Conservation (phyloP, 768 basidiomycete genomes). For the Artomyces pyxidatus region DNA sequence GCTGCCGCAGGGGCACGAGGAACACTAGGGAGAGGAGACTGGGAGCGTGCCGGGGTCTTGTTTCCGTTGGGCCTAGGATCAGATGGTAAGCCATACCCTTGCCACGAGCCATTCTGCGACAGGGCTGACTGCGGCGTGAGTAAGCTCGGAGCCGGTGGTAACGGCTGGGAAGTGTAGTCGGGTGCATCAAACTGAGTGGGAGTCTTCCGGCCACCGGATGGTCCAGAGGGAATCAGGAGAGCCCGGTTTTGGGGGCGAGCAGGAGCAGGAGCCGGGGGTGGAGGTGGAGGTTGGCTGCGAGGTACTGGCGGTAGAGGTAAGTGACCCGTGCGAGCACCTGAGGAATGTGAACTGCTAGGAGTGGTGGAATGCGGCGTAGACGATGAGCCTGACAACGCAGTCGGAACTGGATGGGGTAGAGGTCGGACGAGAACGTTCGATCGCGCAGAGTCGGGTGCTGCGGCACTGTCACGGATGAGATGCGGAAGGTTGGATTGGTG, state of each 20-base stretch:
- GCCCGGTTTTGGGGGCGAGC: conserved; percentile 21
- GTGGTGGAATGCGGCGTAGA: conserved; percentile 26
- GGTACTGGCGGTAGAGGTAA: conserved; percentile 68
- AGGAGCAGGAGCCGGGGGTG: conserved; percentile 25
- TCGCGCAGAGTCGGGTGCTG: conserved; percentile 42
- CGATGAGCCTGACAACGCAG: conserved; percentile 17
- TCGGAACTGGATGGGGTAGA: conserved; percentile 35
- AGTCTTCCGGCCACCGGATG: conserved; percentile 38
- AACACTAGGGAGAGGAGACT: conserved; percentile 32
- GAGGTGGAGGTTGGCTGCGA: conserved; percentile 43
- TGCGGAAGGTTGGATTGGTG: conserved; percentile 61
- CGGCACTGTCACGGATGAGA: conserved; percentile 52
- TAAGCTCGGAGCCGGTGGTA: conserved; percentile 27
- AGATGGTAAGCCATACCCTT: conserved; percentile 44
- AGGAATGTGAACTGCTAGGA: conserved; percentile 26
- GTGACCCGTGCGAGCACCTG: conserved; percentile 37
- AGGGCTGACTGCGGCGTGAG: conserved; percentile 20
- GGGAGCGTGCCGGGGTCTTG: conserved; percentile 23
- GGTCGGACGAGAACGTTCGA: conserved; percentile 31
- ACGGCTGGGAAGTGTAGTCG: conserved; percentile 26
- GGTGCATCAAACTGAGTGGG: conserved; percentile 50
- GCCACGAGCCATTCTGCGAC: conserved; percentile 17
- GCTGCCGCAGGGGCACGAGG: conserved; percentile 17
- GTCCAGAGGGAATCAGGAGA: conserved; percentile 14
- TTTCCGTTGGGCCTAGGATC: conserved; percentile 49